Evolutionary conservation across 1,284 basidiomycete species (phyloP), one percentile per base, ranked within the genome.

Genomic region (Inonotus obliquus): DNA sequence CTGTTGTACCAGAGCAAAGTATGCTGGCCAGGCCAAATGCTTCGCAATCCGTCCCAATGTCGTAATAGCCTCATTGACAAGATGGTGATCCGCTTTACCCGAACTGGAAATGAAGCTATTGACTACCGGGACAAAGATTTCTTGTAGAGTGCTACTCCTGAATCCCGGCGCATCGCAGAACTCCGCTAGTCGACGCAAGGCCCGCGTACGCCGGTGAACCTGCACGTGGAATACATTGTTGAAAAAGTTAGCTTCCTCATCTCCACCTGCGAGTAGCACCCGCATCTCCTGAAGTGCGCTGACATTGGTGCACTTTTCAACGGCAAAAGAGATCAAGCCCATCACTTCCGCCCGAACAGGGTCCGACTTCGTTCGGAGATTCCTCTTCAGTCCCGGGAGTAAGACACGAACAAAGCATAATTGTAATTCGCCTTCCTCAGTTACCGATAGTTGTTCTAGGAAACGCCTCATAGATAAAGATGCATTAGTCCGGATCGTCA

Each of bases 221-320:
- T 99, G 97, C 57, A 99, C 87, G 73, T 99, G 97, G 66, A 92
- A 85, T 57, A 99, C 86, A 74, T 99, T 99, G 78, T 89, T 89
- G 81, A 99, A 98, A 77, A 99, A 96, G 72, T 90, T 96, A 29
- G 94, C 95, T 73, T 99, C 97, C 53, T 93, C 91, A 69, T 99
- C 96, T 0, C 93, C 95, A 17, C 82, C 86, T 3, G 91, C 92
- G n/a, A 98, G 81, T 10, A 99, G 77, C 10, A 86, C 81, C 6
- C 76, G 82, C 85, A 98, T 88, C 70, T 98, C 94, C 53, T 83
- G 82, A 45, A 98, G 76, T 1, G 81, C 74, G 0, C 75, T 71
- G 21, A 94, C 77, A n/a, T 77, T 72, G 1, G 80, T 75, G 65
- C 91, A 93, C 62, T 81, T 82, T 44, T 81, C 76, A 2, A 96